Evolutionary conservation across 2,329 filamentous ascomycete genomes (phyloP), one percentile per base, ranked within the genome.

Genomic region (Xylaria sp.): DNA sequence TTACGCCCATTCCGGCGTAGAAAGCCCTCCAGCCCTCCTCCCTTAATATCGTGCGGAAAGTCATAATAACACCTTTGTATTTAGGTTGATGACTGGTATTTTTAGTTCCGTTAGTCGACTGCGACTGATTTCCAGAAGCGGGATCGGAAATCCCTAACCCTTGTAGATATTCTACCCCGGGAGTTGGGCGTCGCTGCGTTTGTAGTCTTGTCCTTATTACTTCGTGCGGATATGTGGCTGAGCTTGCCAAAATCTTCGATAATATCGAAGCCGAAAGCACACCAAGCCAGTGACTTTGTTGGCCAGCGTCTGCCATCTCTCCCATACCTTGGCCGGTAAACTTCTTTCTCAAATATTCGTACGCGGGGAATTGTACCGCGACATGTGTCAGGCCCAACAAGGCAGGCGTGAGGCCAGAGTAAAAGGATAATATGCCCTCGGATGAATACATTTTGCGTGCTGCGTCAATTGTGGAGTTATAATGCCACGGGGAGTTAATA

Each of bases 1-100:
- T 99, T 58, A 95, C 97, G 46, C 96, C 96, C 86, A 99, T 94
- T 43, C 96, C 96, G 28, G 94, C 95, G 79, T 99, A 99, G 76
- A 99, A 98, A 3, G 95, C 95, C 71, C 92, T 88, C 94, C 95
- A 98, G 7, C 96, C 96, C 81, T 99, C 96, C 80, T 99, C 96
- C 41, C 84, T 85, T 46, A 98, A 83, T 70, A 99, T 98, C 2
- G 91, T 94, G 71, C 90, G 89, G 80, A 92, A 95, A 0, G 95
- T 98, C 78, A 88, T 90, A 54, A 94, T 80, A 41, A 98, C 88
- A 54, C 96, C 96, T 72, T 85, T 87, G 79, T 99, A 98, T 74
- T 86, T 89, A 7, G 72, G 75, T 12, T 63, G 62, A 23, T 62
- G 59, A 3, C 55, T 56, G 20, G 62, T 48, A 54, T 62, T 69